phyloP scores from a whole-genome alignment of 805 yeast genomes.

The Pichia thaimueangensis region DNA sequence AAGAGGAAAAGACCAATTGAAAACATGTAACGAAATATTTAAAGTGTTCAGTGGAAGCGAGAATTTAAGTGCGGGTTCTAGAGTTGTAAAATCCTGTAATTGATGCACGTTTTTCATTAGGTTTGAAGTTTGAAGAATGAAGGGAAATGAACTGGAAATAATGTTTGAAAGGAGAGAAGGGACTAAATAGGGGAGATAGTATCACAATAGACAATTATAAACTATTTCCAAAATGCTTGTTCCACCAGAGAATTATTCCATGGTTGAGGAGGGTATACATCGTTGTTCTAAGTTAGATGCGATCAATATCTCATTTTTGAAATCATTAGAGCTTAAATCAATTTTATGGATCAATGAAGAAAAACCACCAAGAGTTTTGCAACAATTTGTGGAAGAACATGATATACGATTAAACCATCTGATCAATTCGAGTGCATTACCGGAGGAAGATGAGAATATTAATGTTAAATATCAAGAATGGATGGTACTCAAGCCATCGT shows the following conservation, averaged over 20 bases:
- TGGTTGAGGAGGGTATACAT: slow-evolving; percentile 82
- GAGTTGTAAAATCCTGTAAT: no score
- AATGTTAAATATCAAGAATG: slow-evolving; percentile 39
- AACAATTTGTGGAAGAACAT: slow-evolving; percentile 55
- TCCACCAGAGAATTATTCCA: slow-evolving; percentile 89
- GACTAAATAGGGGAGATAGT: no score
- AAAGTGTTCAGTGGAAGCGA: no score
- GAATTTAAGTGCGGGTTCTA: no score
- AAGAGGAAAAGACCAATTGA: no score
- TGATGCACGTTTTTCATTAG: no score
- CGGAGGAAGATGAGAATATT: slow-evolving; percentile 23
- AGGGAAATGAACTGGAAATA: no score
- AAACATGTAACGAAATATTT: no score
- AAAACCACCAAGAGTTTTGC: slow-evolving; percentile 67
- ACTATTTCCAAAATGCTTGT: slow-evolving; percentile 55
- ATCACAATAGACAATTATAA: no score
- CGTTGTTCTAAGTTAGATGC: slow-evolving; percentile 76
- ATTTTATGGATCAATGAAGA: slow-evolving; percentile 79
- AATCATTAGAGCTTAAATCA: slow-evolving; percentile 61
- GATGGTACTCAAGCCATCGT: slow-evolving; percentile 66
- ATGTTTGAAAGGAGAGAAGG: neutral
- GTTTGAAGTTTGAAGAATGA: no score
- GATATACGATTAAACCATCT: slow-evolving; percentile 45
- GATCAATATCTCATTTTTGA: slow-evolving; percentile 70
- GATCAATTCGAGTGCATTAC: slow-evolving; percentile 23